phyloP scores from a whole-genome alignment of 208 protist genomes.

The Crithidia expoeki region DNA sequence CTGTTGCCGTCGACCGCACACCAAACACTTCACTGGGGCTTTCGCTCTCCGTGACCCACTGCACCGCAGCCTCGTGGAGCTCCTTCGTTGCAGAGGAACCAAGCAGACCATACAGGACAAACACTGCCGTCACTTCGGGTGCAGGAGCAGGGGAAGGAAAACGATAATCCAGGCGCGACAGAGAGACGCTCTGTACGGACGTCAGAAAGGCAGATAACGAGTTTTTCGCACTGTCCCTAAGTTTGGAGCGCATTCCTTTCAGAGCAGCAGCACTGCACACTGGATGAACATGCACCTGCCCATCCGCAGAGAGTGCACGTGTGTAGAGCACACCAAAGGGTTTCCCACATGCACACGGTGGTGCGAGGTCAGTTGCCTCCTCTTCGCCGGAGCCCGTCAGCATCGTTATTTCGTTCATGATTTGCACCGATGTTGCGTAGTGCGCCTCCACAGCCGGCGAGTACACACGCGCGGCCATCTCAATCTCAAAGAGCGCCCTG shows the following conservation, averaged over 20 bases:
- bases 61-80: slow-evolving; percentile 34
- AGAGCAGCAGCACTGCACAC: slow-evolving; percentile 8
- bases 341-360: slow-evolving; percentile 13
- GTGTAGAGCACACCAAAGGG: slow-evolving; percentile 32
- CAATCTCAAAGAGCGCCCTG: slow-evolving; percentile 37
- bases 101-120: slow-evolving; percentile 69
- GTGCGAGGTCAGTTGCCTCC: not conserved
- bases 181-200: not conserved
- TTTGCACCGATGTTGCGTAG: slow-evolving; percentile 26
- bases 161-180: slow-evolving; percentile 44
- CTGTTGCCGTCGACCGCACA: no score
- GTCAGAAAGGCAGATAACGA: not conserved
- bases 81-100: slow-evolving; percentile 42
- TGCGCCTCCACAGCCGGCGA: slow-evolving; percentile 73
- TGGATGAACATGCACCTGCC: not conserved
- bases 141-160: slow-evolving; percentile 23
- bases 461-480: slow-evolving; percentile 58
- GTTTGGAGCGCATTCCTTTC: not conserved
- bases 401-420: slow-evolving; percentile 34
- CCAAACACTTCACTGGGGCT: no score
- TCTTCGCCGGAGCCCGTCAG: not conserved
- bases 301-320: not conserved
- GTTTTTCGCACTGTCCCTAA: not conserved
- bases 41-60: not conserved
- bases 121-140: slow-evolving; percentile 18